These are phyloP conservation scores for Aspergillus homomorphus DNA, from an alignment of 495 filamentous ascomycete species.

Conservation along the genomic window DNA sequence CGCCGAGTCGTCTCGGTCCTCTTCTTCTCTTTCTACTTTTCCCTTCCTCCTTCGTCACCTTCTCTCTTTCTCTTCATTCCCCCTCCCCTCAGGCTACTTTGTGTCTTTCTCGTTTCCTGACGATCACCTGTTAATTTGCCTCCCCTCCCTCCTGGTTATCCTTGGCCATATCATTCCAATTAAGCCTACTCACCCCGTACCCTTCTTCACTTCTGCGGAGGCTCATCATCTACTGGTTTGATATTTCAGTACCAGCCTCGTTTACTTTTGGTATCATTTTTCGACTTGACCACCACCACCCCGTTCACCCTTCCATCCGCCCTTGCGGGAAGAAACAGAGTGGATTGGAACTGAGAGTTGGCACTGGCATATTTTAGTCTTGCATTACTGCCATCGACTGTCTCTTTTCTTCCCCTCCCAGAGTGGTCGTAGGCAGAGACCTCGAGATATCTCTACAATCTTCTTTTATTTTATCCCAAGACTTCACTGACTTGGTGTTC, in stretches of 20 bases:
- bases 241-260: slow-evolving; percentile 17
- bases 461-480: background rate
- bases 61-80: slow-evolving; percentile 7
- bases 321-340: slow-evolving; percentile 22
- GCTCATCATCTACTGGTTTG: slow-evolving; percentile 21
- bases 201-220: slow-evolving; percentile 11
- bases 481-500: background rate
- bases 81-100: slow-evolving; percentile 1
- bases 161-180: slow-evolving; percentile 1
- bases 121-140: slow-evolving; percentile 1
- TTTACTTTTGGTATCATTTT: slow-evolving; percentile 8
- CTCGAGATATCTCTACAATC: slow-evolving; percentile 1
- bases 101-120: background rate
- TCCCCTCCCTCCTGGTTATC: background rate
- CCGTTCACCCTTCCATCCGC: slow-evolving; percentile 18
- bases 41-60: slow-evolving; percentile 12
- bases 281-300: slow-evolving; percentile 10
- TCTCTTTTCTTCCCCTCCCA: background rate
- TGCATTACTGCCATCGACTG: background rate
- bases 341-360: slow-evolving; percentile 5
- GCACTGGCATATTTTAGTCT: slow-evolving; percentile 5
- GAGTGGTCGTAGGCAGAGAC: background rate
- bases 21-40: slow-evolving; percentile 20
- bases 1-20: slow-evolving; percentile 12
- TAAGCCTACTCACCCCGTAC: background rate